Percentiles rank a stretch among this genome's conserved stretches.
phyloP scores from a whole-genome alignment of 176 grass and related monocot genomes.

The Ananas comosus region DNA sequence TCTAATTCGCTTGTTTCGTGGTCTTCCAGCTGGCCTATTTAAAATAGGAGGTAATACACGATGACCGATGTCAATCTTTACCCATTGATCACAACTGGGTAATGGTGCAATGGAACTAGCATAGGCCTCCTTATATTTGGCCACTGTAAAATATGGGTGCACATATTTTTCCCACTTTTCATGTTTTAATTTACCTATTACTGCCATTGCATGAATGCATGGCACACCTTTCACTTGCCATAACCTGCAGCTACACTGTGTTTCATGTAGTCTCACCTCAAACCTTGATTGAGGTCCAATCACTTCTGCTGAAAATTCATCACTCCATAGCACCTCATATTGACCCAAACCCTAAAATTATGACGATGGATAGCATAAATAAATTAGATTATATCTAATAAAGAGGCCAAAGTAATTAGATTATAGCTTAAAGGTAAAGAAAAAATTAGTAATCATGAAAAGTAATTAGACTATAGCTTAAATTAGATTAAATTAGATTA shows the following conservation, averaged over 20 bases:
- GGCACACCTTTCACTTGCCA: conserved; percentile 1
- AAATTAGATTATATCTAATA: no score
- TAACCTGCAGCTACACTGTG: not conserved
- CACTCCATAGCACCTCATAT: not conserved
- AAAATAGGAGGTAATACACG: not conserved
- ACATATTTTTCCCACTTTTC: conserved; percentile 4
- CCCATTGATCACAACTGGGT: not conserved
- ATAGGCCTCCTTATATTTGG: not conserved
- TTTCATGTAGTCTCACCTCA: not conserved
- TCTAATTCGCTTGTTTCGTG: not conserved
- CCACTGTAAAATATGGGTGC: not conserved
- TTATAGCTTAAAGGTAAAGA: no score
- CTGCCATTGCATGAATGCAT: not conserved
- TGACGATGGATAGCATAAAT: no score
- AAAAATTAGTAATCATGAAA: no score
- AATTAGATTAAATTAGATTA: no score
- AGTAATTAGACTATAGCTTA: no score
- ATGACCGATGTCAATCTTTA: not conserved
- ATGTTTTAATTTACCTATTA: not conserved
- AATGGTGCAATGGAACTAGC: not conserved
- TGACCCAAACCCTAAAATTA: not conserved
- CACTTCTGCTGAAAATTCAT: not conserved
- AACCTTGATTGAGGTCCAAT: not conserved
- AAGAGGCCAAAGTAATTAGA: no score
- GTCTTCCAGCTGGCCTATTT: not conserved